Evolutionary conservation across 2,329 filamentous ascomycete genomes (phyloP).

Genomic region (Aureobasidium leucospermi): DNA sequence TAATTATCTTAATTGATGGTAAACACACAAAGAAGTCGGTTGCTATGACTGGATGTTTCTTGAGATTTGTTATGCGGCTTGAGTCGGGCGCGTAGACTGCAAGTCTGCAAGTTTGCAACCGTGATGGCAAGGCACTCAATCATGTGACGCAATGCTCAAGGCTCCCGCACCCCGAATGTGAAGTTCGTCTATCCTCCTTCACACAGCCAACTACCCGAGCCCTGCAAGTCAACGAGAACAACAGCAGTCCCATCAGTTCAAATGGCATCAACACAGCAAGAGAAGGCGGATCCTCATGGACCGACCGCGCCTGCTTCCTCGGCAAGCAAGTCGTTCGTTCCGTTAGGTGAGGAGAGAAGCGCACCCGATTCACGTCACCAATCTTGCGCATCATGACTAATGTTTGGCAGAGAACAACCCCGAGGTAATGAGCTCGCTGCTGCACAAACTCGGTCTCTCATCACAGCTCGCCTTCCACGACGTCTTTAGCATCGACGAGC

Average conservation of each 20-base stretch:
- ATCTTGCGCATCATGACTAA: neutral
- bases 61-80: no score
- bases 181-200: neutral
- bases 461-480: slow-evolving; percentile 73
- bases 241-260: neutral
- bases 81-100: no score
- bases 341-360: slow-evolving; percentile 11
- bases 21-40: neutral
- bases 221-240: neutral
- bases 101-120: neutral
- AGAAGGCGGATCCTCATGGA: slow-evolving; percentile 4
- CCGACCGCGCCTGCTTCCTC: neutral
- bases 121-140: neutral
- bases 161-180: neutral
- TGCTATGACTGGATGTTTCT: no score
- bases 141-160: neutral
- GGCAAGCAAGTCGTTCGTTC: slow-evolving; percentile 15
- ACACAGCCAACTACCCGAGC: neutral
- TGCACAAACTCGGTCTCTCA: slow-evolving; percentile 79
- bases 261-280: slow-evolving; percentile 14
- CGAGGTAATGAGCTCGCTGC: slow-evolving; percentile 74
- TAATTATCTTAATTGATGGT: neutral
- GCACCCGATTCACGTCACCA: neutral
- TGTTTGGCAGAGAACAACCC: slow-evolving; percentile 61
- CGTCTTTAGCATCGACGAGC: slow-evolving; percentile 83